Conservation (phyloP, 2,329 filamentous ascomycete species). For the Colletotrichum sp. region DNA sequence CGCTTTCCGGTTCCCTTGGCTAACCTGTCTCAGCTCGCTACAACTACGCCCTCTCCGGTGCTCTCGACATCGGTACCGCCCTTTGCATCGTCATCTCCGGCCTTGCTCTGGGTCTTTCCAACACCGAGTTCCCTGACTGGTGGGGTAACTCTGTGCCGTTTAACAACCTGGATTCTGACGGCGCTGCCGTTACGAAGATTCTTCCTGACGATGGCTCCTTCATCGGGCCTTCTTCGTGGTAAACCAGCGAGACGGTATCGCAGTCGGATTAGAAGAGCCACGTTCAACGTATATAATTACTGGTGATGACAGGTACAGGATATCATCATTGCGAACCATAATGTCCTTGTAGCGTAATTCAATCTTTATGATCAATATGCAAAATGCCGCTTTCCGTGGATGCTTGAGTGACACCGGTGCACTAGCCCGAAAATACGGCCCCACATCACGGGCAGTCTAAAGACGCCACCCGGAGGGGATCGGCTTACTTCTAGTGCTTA, state of each 20-base stretch:
- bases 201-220: constrained; percentile 31
- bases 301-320: neutral
- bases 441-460: neutral
- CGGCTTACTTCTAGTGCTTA: neutral
- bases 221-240: constrained; percentile 31
- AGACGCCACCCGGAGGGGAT: neutral
- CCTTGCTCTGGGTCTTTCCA: constrained; percentile 52
- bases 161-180: constrained; percentile 35
- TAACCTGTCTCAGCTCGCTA: constrained; percentile 44
- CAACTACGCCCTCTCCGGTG: constrained; percentile 65
- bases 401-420: too few species aligned
- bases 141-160: constrained; percentile 49
- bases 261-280: neutral
- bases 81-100: constrained; percentile 59
- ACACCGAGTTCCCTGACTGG: constrained; percentile 51
- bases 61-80: constrained; percentile 62
- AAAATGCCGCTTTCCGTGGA: too few species aligned
- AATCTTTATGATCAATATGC: neutral
- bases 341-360: neutral
- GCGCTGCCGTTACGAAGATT: constrained; percentile 29
- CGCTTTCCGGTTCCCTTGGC: neutral
- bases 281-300: neutral
- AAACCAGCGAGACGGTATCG: neutral
- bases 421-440: too few species aligned
- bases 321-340: neutral